Evolutionary conservation across 2,329 filamentous ascomycete species (phyloP), one percentile per base, ranked within the genome.

Genomic region (Aspergillus tamarii): DNA sequence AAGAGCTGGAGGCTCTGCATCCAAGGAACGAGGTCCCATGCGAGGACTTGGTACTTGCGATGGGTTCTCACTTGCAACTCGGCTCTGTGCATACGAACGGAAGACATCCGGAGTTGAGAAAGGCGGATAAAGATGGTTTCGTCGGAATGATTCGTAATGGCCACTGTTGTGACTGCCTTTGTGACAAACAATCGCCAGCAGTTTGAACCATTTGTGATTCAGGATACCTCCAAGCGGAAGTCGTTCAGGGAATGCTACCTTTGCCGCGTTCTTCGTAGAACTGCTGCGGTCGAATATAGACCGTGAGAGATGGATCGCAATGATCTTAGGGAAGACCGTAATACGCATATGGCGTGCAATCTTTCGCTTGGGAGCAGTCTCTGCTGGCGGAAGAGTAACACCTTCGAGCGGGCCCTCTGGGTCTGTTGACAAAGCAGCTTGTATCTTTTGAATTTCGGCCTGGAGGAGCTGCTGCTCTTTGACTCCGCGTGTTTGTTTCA

Each of bases 111-210:
- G 88, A 9, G 94, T 97, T 1, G 92, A 91, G 74, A 89, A 98
- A 0, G 94, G 94, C 3, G 90, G 82, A 57, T 89, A 88, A 10
- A 92, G 80, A 63, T 92, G 90, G 77, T 98, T 95, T 43, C 95
- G 87, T 39, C 95, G 87, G 77, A 98, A 98, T 0, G 93, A 94
- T 77, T 99, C 95, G 80, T 99, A 99, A 75, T 99, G 95, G 0
- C 95, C 95, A 72, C 93, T 97, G 74, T 97, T 90, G 76, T 99
- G 95, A 66, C 92, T 96, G 43, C 95, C 95, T 73, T 96, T 96
- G 76, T 99, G 95, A 26, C 92, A 96, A 41, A 99, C 93, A 41
- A 96, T 87, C 14, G 91, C 93, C 0, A 96, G 85, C 6, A 99
- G 84, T 71, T 89, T 92, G 79, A 97, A 99, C 74, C 87, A 90